Percentiles rank a stretch among this genome's conserved stretches.
These are phyloP conservation scores for Rhodomyrtus psidioides DNA, from an alignment of 441 rosid species.

Conservation along the genomic window DNA sequence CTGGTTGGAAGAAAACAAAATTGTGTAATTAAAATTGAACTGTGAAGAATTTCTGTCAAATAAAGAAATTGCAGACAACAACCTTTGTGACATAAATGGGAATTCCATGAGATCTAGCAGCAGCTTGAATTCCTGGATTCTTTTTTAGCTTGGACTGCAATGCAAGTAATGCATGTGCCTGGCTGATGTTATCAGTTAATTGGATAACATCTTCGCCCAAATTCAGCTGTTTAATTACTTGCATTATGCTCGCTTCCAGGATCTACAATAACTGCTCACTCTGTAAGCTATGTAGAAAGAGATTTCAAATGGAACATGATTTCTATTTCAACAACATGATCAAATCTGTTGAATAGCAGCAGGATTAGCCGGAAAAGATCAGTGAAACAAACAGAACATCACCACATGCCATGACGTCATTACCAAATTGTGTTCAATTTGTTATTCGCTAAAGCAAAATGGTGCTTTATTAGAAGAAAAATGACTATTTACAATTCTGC, in stretches of 20 bases:
- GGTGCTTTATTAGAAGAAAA: neutral
- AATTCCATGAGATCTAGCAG: conserved; percentile 54
- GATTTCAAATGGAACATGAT: neutral
- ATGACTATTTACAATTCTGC: neutral
- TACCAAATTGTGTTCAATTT: neutral
- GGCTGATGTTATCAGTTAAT: conserved; percentile 60
- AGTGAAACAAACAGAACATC: neutral
- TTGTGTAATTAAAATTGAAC: neutral
- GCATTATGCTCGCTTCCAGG: conserved; percentile 55
- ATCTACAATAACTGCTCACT: conserved; percentile 53
- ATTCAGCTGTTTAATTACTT: conserved; percentile 63
- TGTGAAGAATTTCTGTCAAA: neutral
- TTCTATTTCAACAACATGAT: neutral
- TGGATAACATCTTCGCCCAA: conserved; percentile 35
- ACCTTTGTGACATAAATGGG: conserved; percentile 83
- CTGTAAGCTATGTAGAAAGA: conserved; percentile 18
- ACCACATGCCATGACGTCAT: neutral
- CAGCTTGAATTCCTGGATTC: conserved; percentile 52
- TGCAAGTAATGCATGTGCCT: conserved; percentile 20
- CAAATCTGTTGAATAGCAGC: neutral
- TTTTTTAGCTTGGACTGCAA: conserved; percentile 21
- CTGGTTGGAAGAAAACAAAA: conserved; percentile 25
- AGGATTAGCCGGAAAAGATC: neutral
- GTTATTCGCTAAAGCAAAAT: neutral
- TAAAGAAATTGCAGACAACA: neutral